phyloP scores from a whole-genome alignment of 805 yeast genomes.

The Metschnikowia peoriensis region DNA sequence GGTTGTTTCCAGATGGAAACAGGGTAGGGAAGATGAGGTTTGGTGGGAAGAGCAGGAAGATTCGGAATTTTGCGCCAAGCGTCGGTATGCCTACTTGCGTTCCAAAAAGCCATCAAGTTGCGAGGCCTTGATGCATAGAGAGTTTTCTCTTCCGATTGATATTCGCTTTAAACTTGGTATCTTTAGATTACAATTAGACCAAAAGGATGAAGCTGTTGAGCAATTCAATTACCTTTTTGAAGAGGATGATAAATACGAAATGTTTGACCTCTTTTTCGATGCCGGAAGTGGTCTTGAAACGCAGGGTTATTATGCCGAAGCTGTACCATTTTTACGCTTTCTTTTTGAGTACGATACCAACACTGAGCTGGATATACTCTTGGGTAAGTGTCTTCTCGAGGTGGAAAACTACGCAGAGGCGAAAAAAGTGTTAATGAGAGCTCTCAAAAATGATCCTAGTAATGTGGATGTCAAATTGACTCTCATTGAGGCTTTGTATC shows the following conservation, averaged over 20 bases:
- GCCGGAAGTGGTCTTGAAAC: constrained; percentile 75
- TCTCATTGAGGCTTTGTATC: constrained; percentile 77
- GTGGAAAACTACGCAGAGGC: constrained; percentile 69
- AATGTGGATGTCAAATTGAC: constrained; percentile 74
- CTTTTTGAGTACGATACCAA: constrained; percentile 30
- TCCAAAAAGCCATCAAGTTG: constrained; percentile 8
- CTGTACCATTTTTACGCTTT: constrained; percentile 59
- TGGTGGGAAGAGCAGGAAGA: constrained; percentile 77
- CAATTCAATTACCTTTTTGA: constrained; percentile 64
- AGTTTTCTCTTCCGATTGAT: constrained; percentile 72
- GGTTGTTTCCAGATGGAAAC: constrained; percentile 79
- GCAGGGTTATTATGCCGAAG: constrained; percentile 70
- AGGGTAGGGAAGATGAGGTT: constrained; percentile 57
- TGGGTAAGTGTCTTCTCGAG: constrained; percentile 78
- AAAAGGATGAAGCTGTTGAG: constrained; percentile 64
- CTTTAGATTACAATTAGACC: constrained; percentile 62
- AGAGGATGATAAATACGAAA: constrained; percentile 52
- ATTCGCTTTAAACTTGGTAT: constrained; percentile 79
- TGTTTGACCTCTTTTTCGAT: constrained; percentile 69
- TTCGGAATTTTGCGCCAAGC: constrained; percentile 69
- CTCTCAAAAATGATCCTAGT: constrained; percentile 55
- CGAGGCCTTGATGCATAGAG: constrained; percentile 18
- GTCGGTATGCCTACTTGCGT: constrained; percentile 40
- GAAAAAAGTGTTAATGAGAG: constrained; percentile 51
- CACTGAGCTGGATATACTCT: constrained; percentile 51